Evolutionary conservation across 768 basidiomycete species (phyloP).

Genomic region (Solioccasus polychromus): DNA sequence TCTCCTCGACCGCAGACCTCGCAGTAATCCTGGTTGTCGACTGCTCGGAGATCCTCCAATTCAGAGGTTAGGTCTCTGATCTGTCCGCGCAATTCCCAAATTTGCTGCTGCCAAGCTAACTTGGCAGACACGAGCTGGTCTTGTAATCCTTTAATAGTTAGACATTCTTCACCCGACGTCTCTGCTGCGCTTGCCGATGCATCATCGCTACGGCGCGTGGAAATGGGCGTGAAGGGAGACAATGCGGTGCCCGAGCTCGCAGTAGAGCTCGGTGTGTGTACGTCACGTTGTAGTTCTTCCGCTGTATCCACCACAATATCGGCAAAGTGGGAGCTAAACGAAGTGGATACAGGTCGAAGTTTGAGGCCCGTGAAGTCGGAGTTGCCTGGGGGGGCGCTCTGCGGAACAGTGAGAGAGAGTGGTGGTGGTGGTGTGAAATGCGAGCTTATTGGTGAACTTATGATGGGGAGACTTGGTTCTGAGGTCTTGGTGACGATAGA

Average conservation of each 20-base stretch:
- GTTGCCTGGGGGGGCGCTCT: slow-evolving; percentile 65
- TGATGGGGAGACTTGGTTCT: too few species aligned
- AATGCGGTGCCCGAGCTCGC: slow-evolving; percentile 38
- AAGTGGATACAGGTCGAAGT: slow-evolving; percentile 71
- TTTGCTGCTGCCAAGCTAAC: slow-evolving; percentile 66
- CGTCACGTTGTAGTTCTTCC: slow-evolving; percentile 37
- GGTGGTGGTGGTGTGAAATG: slow-evolving; percentile 10
- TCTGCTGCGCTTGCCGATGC: slow-evolving; percentile 22
- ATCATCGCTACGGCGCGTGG: slow-evolving; percentile 33
- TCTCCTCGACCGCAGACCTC: slow-evolving; percentile 58
- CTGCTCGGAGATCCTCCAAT: slow-evolving; percentile 52
- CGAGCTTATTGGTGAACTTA: slow-evolving; percentile 6
- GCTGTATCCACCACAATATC: slow-evolving; percentile 34
- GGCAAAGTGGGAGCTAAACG: slow-evolving; percentile 70
- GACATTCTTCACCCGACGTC: slow-evolving; percentile 39
- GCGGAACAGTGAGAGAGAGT: slow-evolving; percentile 33
- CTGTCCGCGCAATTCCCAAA: slow-evolving; percentile 74
- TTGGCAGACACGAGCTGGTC: slow-evolving; percentile 58
- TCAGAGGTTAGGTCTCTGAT: slow-evolving; percentile 70
- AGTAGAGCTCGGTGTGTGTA: slow-evolving; percentile 50
- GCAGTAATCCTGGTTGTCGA: slow-evolving; percentile 48
- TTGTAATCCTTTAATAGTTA: slow-evolving; percentile 52
- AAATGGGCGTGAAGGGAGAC: slow-evolving; percentile 49
- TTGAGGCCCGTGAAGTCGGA: slow-evolving; percentile 64
- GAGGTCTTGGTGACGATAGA: slow-evolving; percentile 28